Conservation (phyloP, 805 yeast genomes). For the Schwanniomyces vanrijiae region DNA sequence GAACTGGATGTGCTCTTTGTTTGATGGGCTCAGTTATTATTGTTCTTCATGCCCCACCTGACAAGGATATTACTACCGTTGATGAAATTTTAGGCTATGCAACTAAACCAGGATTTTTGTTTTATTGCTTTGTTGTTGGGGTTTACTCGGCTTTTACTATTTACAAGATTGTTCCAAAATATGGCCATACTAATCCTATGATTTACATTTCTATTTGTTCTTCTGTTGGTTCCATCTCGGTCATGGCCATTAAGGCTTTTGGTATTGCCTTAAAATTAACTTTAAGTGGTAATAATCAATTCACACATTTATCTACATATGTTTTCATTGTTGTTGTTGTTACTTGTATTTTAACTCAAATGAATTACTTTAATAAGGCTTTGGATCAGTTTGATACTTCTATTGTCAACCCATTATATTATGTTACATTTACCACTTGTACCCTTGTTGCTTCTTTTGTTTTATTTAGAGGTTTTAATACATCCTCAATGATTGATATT, state of each 20-base stretch:
- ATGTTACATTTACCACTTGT: slow-evolving; percentile 88
- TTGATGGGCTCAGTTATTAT: slow-evolving; percentile 84
- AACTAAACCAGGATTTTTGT: slow-evolving; percentile 69
- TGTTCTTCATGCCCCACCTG: slow-evolving; percentile 92
- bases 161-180: slow-evolving; percentile 75
- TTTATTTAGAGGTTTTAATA: slow-evolving; percentile 82
- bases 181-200: slow-evolving; percentile 83
- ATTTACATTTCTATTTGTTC: slow-evolving; percentile 88
- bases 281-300: slow-evolving; percentile 81
- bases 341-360: slow-evolving; percentile 82
- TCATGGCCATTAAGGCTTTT: slow-evolving; percentile 89
- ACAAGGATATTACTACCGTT: slow-evolving; percentile 81
- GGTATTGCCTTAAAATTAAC: slow-evolving; percentile 90
- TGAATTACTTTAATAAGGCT: slow-evolving; percentile 93
- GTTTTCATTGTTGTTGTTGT: slow-evolving; percentile 75
- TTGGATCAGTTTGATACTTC: slow-evolving; percentile 91
- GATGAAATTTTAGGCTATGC: slow-evolving; percentile 86
- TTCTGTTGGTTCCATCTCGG: slow-evolving; percentile 85
- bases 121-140: slow-evolving; percentile 63
- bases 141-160: slow-evolving; percentile 76
- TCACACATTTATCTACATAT: slow-evolving; percentile 80
- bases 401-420: slow-evolving; percentile 86
- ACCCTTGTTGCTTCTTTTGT: slow-evolving; percentile 85
- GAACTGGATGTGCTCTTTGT: slow-evolving; percentile 91
- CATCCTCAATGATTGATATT: slow-evolving; percentile 74